Conservation (phyloP, 2,329 filamentous ascomycete genomes). For the Fusarium udum region DNA sequence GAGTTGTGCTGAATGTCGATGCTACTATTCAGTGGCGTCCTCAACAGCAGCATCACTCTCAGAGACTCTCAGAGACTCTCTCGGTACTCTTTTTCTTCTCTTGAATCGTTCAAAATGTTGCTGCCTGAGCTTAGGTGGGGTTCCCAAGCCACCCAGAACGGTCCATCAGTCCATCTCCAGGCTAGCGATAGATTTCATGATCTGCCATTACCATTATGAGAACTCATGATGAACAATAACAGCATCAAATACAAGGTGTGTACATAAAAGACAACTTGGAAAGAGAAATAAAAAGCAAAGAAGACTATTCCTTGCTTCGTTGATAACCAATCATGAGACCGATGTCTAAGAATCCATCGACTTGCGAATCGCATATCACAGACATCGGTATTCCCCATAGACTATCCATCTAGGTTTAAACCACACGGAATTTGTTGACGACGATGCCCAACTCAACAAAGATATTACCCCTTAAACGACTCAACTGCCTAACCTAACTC, state of each 20-base stretch:
- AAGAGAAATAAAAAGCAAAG: background rate
- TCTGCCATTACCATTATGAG: slow-evolving; percentile 15
- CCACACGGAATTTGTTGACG: slow-evolving; percentile 12
- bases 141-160: slow-evolving; percentile 23
- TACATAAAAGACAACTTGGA: background rate
- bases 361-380: background rate
- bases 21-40: slow-evolving; percentile 13
- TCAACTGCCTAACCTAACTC: slow-evolving; percentile 1
- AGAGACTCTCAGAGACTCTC: background rate
- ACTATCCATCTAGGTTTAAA: background rate
- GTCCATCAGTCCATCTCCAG: slow-evolving; percentile 13
- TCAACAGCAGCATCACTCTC: background rate
- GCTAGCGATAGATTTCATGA: slow-evolving; percentile 32
- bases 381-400: background rate
- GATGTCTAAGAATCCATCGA: background rate
- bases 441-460: slow-evolving; percentile 26
- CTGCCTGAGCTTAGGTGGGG: slow-evolving; percentile 31
- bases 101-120: slow-evolving; percentile 25
- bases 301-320: background rate
- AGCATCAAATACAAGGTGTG: slow-evolving; percentile 1
- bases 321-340: slow-evolving; percentile 3
- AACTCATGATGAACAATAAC: slow-evolving; percentile 29
- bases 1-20: background rate
- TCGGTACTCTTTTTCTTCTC: background rate
- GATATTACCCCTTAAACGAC: background rate